These are phyloP conservation scores for Ascochyta rabiei DNA, from an alignment of 2,329 filamentous ascomycete genomes.

Conservation along the genomic window DNA sequence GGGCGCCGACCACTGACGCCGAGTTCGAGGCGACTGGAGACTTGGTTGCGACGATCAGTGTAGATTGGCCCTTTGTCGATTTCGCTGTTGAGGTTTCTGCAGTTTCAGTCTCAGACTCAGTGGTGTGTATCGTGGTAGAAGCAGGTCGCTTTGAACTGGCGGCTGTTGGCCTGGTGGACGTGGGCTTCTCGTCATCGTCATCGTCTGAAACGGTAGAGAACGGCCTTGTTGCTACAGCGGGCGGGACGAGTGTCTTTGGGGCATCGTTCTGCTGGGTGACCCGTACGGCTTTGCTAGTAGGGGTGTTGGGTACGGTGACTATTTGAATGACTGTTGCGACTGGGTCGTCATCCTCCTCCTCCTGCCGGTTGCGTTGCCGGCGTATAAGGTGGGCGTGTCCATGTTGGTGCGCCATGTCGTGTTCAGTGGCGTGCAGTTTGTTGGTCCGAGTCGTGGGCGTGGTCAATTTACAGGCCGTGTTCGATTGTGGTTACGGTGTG, in stretches of 20 bases:
- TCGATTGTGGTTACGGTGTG: conserved; percentile 5
- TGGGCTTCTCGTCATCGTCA: conserved; percentile 18
- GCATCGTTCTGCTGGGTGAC: conserved; percentile 26
- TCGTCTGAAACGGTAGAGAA: conserved; percentile 20
- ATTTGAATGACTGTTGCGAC: conserved; percentile 54
- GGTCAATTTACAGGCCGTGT: conserved; percentile 5
- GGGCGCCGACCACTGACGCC: conserved; percentile 19
- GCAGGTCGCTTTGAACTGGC: conserved; percentile 28
- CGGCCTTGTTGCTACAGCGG: conserved; percentile 25
- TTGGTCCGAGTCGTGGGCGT: not conserved
- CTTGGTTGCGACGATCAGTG: conserved; percentile 38
- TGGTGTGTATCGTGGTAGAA: conserved; percentile 18
- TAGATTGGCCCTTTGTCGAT: conserved; percentile 27
- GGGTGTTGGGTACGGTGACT: conserved; percentile 60
- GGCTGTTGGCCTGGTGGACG: conserved; percentile 18
- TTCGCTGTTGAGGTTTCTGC: conserved; percentile 22
- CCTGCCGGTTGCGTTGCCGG: conserved; percentile 32
- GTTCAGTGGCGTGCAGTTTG: not conserved
- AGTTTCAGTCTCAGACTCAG: conserved; percentile 20
- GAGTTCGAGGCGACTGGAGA: conserved; percentile 26
- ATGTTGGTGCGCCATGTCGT: conserved; percentile 34
- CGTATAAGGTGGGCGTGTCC: conserved; percentile 36
- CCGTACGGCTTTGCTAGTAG: conserved; percentile 51
- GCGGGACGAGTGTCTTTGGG: conserved; percentile 27
- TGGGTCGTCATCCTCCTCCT: conserved; percentile 13